Base-by-base conservation (phyloP, 306 rosid genomes). In the Cucurbita maxima region DNA sequence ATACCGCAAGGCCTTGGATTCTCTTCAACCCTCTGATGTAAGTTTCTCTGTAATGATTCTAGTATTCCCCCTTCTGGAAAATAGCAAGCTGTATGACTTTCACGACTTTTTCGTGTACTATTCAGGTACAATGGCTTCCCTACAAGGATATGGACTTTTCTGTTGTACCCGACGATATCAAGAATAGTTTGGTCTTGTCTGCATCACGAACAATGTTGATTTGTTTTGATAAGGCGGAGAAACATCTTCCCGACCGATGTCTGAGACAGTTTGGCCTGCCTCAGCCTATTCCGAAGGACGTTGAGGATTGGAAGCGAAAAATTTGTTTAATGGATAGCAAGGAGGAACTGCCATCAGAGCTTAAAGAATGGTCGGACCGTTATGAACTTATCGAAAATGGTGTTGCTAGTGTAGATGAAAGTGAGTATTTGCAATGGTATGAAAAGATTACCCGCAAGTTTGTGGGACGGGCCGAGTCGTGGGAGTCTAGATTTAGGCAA, bases 1-100 rank as follows among this genome's bases (percentile, higher is more conserved):
- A 69, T 92, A 92, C 79, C 87, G 96, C 75, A 92, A 89, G 86
- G 90, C 90, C 80, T 84, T 92, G 78, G 96, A 87, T 80, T 87
- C 86, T 62, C 92, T 92, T 81, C 82, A 85, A 61, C 80, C 89
- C 54, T 80, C 78, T 48, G 89, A 85, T 81, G 97, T 86, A 86
- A 82, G 96, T 83, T 72, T 72, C 54, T 44, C 48, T 48, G 10
- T 25, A 72, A 47, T 40, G 25, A 12, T 40, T 66, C 9, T 37
- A 34, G 11, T 25, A 47, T 64, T 66, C 54, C 72, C 67, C 63
- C 58, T 71, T 37, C 37, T 72, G 52, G 60, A 73, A 1, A 48
- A 6, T 37, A 43, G 57, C 69, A 75, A 34, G 51, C 75, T 12
- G 8, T 37, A 76, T 66, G 77, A 43, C 54, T 55, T 76, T 62